Percentiles rank a stretch among this genome's conserved stretches.
Evolutionary conservation across 352 stramenopile genomes (phyloP).

Genomic region (Globisporangium nodosum): DNA sequence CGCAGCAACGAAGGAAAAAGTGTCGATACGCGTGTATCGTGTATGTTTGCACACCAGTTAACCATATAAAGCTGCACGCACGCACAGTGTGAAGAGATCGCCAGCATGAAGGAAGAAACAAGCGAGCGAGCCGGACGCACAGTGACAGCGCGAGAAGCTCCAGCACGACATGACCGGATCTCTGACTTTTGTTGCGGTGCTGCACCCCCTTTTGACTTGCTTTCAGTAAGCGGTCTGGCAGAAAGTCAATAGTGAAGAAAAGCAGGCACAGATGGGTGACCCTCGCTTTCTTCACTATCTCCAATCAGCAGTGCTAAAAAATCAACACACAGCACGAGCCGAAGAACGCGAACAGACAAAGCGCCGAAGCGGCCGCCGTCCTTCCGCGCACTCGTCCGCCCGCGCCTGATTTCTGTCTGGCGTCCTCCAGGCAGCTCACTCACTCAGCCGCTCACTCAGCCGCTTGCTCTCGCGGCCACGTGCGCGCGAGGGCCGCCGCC

Average conservation of each 20-base stretch:
- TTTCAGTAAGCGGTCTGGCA: neutral
- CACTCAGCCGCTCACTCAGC: neutral
- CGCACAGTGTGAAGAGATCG: neutral
- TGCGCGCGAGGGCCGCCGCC: neutral
- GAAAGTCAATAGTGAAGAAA: neutral
- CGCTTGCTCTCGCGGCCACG: too few species aligned
- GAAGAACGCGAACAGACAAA: slow-evolving; percentile 14
- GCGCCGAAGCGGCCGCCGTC: slow-evolving; percentile 1
- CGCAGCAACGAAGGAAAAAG: too few species aligned
- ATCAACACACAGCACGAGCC: neutral
- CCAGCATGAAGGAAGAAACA: too few species aligned
- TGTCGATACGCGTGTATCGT: too few species aligned
- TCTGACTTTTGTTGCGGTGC: neutral
- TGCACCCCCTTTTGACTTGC: neutral
- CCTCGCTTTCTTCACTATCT: neutral
- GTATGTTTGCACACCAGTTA: too few species aligned
- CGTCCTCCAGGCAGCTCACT: too few species aligned
- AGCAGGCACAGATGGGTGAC: neutral
- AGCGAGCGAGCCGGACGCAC: neutral
- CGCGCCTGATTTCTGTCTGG: slow-evolving; percentile 2
- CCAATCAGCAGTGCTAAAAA: neutral
- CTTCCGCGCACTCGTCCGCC: neutral
- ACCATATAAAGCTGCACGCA: neutral
- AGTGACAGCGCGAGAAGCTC: neutral
- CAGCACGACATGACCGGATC: neutral